Evolutionary conservation across 148 eudicot genomes (phyloP), one percentile per base, ranked within the genome.

Genomic region (Silene latifolia): DNA sequence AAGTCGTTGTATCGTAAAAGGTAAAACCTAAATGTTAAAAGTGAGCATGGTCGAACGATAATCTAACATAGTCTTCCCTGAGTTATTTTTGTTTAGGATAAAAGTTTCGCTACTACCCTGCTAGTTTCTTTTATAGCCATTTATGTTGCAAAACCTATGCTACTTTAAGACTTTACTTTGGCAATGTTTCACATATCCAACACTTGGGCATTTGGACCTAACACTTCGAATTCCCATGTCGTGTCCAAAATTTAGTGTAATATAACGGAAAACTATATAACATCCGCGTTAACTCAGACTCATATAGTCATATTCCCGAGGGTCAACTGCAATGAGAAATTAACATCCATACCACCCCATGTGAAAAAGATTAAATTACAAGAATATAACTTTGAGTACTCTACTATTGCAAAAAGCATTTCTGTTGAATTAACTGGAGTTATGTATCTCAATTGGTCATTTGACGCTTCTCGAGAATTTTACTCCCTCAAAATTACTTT

Each of bases 311-410:
- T 35, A 35, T 35, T 32, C 44, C 0, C 5, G 10, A 23, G 46
- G 46, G 14, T n/a, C 20, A 32, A 17, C 9, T 29, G 46, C 25
- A 17, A 64, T 29, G 12, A 60, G 1, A 20, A 7, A 61, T 61
- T 61, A 32, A 32, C 47, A 65, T 10, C 65, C 65, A 65, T 19
- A 65, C 67, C 29, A 61, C 64, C 64, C 29, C 29, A 14, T 61
- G 14, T 18, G 32, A 61, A 24, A 61, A 61, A 23, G 12, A 11
- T 25, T 4, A 24, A 24, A 21, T 18, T 21, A 10, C 3, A 23
- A 23, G 11, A 17, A 15, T 9, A 17, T 39, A 65, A 1, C 18
- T 35, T 27, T 35, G 7, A 17, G 69, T 65, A 20, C 48, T 46
- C 15, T 67, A 44, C 13, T 29, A 1, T 15, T 44, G n/a, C 51